These are phyloP conservation scores for Ceratobasidium sp. DNA, from an alignment of 1,284 basidiomycete species.

Conservation along the genomic window DNA sequence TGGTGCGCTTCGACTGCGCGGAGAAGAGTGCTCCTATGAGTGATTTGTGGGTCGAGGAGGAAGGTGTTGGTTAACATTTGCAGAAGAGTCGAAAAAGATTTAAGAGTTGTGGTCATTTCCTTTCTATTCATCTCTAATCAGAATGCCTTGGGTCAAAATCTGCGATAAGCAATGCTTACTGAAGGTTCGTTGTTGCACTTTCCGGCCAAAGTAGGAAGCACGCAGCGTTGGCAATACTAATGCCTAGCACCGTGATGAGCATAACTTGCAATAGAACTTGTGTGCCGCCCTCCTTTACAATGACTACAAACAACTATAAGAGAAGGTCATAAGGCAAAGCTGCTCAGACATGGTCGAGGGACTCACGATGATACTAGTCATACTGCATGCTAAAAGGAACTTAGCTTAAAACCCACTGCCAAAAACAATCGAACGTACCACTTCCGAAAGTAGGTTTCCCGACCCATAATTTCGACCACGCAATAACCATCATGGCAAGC, in stretches of 20 bases:
- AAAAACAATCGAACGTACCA: conserved; percentile 63
- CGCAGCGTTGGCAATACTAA: conserved; percentile 82
- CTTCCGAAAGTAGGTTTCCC: conserved; percentile 91
- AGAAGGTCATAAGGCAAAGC: conserved; percentile 43
- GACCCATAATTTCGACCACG: conserved; percentile 93
- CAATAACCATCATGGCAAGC: conserved; percentile 81
- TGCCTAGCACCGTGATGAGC: conserved; percentile 83
- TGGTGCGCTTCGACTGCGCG: conserved; percentile 85
- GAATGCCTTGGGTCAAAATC: neutral
- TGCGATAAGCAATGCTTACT: conserved; percentile 60
- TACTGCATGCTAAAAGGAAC: conserved; percentile 78
- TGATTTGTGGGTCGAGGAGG: conserved; percentile 74
- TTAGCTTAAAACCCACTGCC: neutral
- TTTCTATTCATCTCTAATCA: conserved; percentile 50
- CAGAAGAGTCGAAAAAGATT: conserved; percentile 88
- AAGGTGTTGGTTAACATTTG: conserved; percentile 86
- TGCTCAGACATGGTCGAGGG: conserved; percentile 70
- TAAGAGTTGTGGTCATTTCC: conserved; percentile 86
- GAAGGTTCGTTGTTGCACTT: conserved; percentile 86
- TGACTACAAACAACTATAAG: conserved; percentile 58
- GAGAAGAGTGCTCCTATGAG: conserved; percentile 73
- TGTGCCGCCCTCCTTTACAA: conserved; percentile 91
- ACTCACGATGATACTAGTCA: conserved; percentile 89
- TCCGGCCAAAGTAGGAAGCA: conserved; percentile 88
- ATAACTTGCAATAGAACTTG: conserved; percentile 79